Conservation (phyloP, 1,139 yeast species). For the Yamadazyma dendronema region DNA sequence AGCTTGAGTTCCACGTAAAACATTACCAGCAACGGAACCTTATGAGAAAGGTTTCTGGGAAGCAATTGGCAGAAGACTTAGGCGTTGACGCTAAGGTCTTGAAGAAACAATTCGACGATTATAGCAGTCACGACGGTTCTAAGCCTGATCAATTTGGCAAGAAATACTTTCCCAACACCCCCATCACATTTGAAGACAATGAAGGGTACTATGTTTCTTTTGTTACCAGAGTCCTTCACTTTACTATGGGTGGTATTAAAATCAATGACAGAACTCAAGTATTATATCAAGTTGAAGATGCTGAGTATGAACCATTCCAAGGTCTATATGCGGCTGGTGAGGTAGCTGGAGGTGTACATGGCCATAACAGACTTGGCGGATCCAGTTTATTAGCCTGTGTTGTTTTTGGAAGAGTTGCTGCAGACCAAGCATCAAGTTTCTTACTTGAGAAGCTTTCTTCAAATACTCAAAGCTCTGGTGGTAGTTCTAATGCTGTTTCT, state of each 20-base stretch:
- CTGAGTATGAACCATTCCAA: slow-evolving; percentile 36
- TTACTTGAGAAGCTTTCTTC: slow-evolving; percentile 31
- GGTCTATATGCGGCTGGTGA: slow-evolving; percentile 81
- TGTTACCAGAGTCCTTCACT: slow-evolving; percentile 76
- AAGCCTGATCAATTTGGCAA: slow-evolving; percentile 49
- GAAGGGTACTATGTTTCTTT: slow-evolving; percentile 48
- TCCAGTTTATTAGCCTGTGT: slow-evolving; percentile 77
- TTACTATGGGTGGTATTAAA: slow-evolving; percentile 84
- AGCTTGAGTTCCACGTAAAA: slow-evolving; percentile 56
- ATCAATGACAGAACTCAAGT: slow-evolving; percentile 62
- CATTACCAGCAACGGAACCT: slow-evolving; percentile 68
- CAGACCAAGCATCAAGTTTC: slow-evolving; percentile 41
- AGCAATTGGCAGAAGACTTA: slow-evolving; percentile 47
- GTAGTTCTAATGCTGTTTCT: slow-evolving; percentile 20
- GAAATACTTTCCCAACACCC: slow-evolving; percentile 50
- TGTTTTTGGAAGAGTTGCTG: slow-evolving; percentile 72
- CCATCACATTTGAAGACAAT: slow-evolving; percentile 31
- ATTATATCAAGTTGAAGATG: slow-evolving; percentile 31
- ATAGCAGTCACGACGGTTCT: slow-evolving; percentile 49
- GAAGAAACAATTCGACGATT: slow-evolving; percentile 36
- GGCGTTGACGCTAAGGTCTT: slow-evolving; percentile 32
- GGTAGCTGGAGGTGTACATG: slow-evolving; percentile 82
- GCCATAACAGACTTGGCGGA: slow-evolving; percentile 75
- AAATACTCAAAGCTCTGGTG: too few species aligned
- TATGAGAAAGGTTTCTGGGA: slow-evolving; percentile 52